Base-by-base conservation (phyloP, 805 yeast species). In the Saccharomyces paradoxus region DNA sequence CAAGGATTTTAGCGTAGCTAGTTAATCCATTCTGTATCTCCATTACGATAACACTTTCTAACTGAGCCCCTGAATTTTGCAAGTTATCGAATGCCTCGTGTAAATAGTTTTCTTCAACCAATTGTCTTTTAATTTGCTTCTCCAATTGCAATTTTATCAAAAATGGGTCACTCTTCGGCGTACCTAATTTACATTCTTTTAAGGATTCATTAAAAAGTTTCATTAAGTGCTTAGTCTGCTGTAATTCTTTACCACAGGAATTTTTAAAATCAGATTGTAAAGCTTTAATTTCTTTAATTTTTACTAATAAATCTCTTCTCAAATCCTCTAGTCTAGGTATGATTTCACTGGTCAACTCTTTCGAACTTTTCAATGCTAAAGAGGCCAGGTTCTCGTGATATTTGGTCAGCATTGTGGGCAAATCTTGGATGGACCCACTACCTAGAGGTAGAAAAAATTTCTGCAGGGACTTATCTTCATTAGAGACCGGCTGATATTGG, bases 81-180 rank as follows among this genome's bases (percentile, higher is more conserved):
- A 91, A 77, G 70, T 92, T 91, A 60, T 83, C 77, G 67, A 81
- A 92, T 0, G 97, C 96, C 67, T 91, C 96, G 65, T 89, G 89
- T 49, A 92, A 75, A 63, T 83, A 86, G 70, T 86, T 86, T 69
- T 92, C 97, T 70, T 89, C 97, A 21, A 79, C 77, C 49, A 92
- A 70, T 68, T 89, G 96, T 60, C 79, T 80, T 62, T 80, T 84
- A 63, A 94, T 81, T 69, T 86, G 92, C 65, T 82, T 78, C 62
- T 92, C 96, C 60, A 92, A 74, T 46, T 77, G 71, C 47, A 82
- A 72, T 67, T 87, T 88, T 49, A 88, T 77, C 56, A 94, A 69
- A 64, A 82, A 90, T 1, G 99, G 98, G 68, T 92, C 99, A 61
- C 81, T 80, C 48, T 74, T 73, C 41, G 79, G 76, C 41, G 74